phyloP scores from a whole-genome alignment of 257 asterid genomes.

The Solanum pimpinellifolium region DNA sequence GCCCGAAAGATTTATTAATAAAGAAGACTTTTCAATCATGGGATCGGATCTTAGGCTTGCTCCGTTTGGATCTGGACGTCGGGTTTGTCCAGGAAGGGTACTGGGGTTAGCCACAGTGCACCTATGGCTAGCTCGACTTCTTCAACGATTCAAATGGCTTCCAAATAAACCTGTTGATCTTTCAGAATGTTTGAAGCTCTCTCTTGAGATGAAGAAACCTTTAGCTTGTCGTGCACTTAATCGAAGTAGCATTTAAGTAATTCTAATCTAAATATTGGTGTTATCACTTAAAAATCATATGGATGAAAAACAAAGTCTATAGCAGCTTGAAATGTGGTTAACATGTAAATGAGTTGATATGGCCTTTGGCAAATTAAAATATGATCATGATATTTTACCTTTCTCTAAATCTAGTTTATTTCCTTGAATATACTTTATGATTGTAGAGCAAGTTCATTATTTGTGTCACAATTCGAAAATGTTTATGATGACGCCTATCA shows the following conservation, averaged over 20 bases:
- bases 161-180: slow-evolving; percentile 24
- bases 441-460: not conserved
- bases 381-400: not conserved
- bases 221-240: slow-evolving; percentile 13
- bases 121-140: slow-evolving; percentile 44
- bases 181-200: slow-evolving; percentile 36
- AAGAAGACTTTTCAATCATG: slow-evolving; percentile 31
- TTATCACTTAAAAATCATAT: not conserved
- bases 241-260: not conserved
- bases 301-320: not conserved
- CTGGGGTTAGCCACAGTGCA: slow-evolving; percentile 54
- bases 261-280: not conserved
- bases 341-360: not conserved
- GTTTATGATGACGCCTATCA: no score
- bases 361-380: not conserved
- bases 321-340: not conserved
- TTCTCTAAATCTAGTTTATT: not conserved
- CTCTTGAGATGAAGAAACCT: slow-evolving; percentile 49
- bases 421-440: not conserved
- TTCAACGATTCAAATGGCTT: slow-evolving; percentile 43
- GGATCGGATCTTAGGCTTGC: slow-evolving; percentile 11
- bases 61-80: slow-evolving; percentile 65
- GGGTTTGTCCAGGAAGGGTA: slow-evolving; percentile 56
- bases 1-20: slow-evolving; percentile 46
- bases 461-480: no score